Percentiles rank a stretch among this genome's conserved stretches.
These are phyloP conservation scores for Mrakia frigida DNA, from an alignment of 768 basidiomycete genomes.

Conservation along the genomic window DNA sequence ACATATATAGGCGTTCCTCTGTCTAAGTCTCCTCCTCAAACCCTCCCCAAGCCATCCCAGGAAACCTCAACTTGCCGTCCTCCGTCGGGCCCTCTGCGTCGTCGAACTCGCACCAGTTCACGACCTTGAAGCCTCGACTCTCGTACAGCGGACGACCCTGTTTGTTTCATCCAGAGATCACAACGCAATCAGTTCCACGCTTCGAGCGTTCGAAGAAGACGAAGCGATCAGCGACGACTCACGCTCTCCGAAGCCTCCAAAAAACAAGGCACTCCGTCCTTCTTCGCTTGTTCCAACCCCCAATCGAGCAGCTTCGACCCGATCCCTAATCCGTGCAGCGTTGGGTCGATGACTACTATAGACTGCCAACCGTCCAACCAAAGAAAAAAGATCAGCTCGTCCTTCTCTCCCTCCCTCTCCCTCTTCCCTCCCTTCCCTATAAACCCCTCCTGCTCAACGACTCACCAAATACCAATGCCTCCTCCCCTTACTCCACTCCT, in stretches of 20 bases:
- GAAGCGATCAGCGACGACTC: neutral
- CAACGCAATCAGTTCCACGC: too few species aligned
- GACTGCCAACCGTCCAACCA: neutral
- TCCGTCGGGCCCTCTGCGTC: neutral
- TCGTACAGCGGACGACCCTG: neutral
- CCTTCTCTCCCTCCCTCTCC: too few species aligned
- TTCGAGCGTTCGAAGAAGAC: too few species aligned
- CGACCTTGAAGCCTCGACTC: neutral
- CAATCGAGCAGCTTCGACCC: neutral
- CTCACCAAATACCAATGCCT: constrained; percentile 7
- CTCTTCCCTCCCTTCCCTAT: too few species aligned
- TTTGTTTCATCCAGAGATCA: too few species aligned
- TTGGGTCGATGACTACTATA: neutral
- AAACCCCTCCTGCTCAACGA: neutral
- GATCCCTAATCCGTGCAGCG: neutral
- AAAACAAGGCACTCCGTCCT: neutral
- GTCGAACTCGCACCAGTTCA: constrained; percentile 1
- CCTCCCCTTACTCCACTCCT: constrained; percentile 3
- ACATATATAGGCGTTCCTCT: too few species aligned
- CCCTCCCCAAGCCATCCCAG: constrained; percentile 1
- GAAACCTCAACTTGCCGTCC: neutral
- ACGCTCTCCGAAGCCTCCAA: constrained; percentile 4
- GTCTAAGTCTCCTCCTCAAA: neutral
- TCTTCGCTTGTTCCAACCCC: neutral
- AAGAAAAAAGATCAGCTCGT: too few species aligned